Base-by-base conservation (phyloP, 345 rosid genomes). In the Eucalyptus curtisii region DNA sequence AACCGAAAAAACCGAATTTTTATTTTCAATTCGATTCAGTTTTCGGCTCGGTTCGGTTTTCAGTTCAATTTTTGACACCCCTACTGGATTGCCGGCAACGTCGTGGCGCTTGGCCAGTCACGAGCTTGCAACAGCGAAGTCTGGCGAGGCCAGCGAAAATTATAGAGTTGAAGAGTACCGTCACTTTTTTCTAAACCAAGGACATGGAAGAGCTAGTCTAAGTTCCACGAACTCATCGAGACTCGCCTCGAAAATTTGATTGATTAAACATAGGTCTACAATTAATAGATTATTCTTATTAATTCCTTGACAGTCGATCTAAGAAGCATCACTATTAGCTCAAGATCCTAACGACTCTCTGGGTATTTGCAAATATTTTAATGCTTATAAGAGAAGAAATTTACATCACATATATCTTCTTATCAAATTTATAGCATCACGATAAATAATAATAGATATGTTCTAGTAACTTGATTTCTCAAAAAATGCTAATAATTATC, bases 191-290 rank as follows among this genome's bases (percentile, higher is more conserved):
- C 92, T 90, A 94, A 79, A 93, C 95, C 30, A 96, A 94, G 90
- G 97, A 97, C 91, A 95, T 94, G 98, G 87, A 87, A 12, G 95
- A 95, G 89, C 92, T 98, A 90, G 88, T 92, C 87, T 52, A 91
- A 91, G 92, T 96, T 97, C 91, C 97, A 94, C 66, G 66, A 88
- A 33, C 91, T 93, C 15, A 94, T 97, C 13, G 99, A 97, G 92
- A 91, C 97, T 88, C 87, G 91, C 88, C 97, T 97, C 64, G 99
- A 95, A 86, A 92, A 95, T 13, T 91, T 97, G 87, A 94, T 95
- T 5, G 99, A 98, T 89, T 98, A 98, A 92, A 91, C 98, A 64
- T 97, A 95, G 95, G 99, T 95, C 24, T 71, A 50, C 19, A 49
- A 22, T 40, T 20, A 33, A 37, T 68, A 33, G 44, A 68, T 68